Evolutionary conservation across 1,284 basidiomycete genomes (phyloP), one percentile per base, ranked within the genome.

Genomic region (Entoloma clypeatum): DNA sequence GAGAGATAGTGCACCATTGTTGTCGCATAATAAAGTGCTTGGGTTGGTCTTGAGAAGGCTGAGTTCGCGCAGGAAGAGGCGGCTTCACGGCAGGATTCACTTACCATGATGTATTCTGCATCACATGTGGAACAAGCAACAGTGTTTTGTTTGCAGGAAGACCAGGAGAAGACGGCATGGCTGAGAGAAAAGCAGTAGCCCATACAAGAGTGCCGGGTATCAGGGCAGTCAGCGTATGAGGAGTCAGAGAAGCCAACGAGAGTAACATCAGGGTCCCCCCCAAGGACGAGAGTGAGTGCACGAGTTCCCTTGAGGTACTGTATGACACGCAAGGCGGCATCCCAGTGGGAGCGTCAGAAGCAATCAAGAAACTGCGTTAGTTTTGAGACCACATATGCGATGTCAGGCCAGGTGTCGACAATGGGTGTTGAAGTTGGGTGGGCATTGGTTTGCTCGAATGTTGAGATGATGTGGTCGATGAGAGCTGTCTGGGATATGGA

Each of bases 221-320:
- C 24, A 3, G 29, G 24, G 26, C 36, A 37, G 17, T 27, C 29
- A 5, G 36, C 24, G 25, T 27, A 37, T 9, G 27, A 24, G 5
- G 36, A 37, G 36, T 37, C 36, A 2, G 25, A 27, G 13, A 27
- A 37, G 4, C 36, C 36, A 2, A n/a, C 7, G 4, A 37, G 16
- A 6, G 9, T 26, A 5, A 35, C 9, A 8, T 9, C n/a, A 24
- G 6, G n/a, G 11, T 5, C 5, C 16, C 39, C 26, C 8, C 39
- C 32, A 4, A 39, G 38, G n/a, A 23, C 19, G 5, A 39, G 31
- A 7, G 21, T 41, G n/a, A 41, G 30, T 4, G 5, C 10, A 6
- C 23, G 30, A 5, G 72, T 70, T 2, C 64, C 63, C n/a, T 63
- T 59, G 2, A 75, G 58, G 48, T 76, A 75, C 1, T 57, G 56